Conservation (phyloP, 225 moss, liverwort and hornwort species). For the Thuidium tamariscinum region DNA sequence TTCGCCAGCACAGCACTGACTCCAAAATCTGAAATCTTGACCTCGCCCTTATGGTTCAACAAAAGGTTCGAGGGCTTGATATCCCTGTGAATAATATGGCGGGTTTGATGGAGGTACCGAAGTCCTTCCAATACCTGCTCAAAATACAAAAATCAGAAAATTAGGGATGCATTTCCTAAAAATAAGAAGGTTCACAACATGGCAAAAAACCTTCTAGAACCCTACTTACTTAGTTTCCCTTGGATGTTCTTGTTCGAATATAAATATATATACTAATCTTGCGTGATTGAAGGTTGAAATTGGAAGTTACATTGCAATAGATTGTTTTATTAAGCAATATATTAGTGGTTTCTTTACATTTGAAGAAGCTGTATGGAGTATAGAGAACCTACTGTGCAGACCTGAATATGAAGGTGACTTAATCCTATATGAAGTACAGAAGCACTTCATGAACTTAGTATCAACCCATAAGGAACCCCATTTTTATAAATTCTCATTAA, state of each 20-base stretch:
- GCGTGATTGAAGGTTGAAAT: neutral
- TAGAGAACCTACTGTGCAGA: neutral
- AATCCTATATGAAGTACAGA: neutral
- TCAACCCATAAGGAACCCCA: neutral
- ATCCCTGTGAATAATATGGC: slow-evolving; percentile 86
- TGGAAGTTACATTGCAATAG: neutral
- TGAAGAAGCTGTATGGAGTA: neutral
- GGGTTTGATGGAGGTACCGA: slow-evolving; percentile 74
- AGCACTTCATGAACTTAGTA: neutral
- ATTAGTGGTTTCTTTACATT: neutral
- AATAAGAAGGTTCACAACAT: neutral
- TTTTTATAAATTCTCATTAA: neutral
- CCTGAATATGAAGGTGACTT: neutral
- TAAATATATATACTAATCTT: too few species aligned
- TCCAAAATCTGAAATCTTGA: slow-evolving; percentile 94
- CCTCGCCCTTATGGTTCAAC: slow-evolving; percentile 72
- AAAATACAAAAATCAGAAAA: neutral
- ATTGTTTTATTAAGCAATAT: neutral
- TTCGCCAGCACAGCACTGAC: slow-evolving; percentile 84
- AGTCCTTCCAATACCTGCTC: slow-evolving; percentile 80
- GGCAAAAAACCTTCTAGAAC: neutral
- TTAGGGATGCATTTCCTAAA: neutral
- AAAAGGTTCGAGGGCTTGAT: slow-evolving; percentile 95
- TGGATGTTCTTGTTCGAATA: neutral
- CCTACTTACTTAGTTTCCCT: neutral